Evolutionary conservation across 371 early-diverging fungal genomes (phyloP), one percentile per base, ranked within the genome.

Genomic region (Mortierella sp.): DNA sequence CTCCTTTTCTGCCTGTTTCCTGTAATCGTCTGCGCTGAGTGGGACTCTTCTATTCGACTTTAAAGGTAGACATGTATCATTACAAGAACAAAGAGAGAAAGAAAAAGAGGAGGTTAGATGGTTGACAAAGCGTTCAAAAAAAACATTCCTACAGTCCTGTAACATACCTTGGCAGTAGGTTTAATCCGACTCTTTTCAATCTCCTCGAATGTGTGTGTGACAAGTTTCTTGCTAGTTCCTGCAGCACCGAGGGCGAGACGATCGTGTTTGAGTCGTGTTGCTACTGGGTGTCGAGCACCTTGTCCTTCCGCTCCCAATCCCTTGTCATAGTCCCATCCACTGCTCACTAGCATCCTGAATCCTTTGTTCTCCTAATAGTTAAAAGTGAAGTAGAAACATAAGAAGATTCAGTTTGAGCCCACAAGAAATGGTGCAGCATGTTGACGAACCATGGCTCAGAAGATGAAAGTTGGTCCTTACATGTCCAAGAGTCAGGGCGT

Each of bases 251-350:
- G 58, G 6, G 91, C 89, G 2, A 89, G 77, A 24, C 90, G 81
- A 79, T 92, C 92, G 48, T 89, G 90, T 58, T 91, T 91, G 11
- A 91, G 76, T 0, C 84, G 80, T 0, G 92, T 92, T 2, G 90
- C 89, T 0, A 92, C 82, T 6, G 92, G 91, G 68, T 90, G 91
- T 10, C 91, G 81, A 58, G 85, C 70, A 1, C 92, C 92, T 71
- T 91, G 84, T 1, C 88, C 87, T 1, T 80, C 48, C n/a, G 81
- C 84, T 0, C 92, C 92, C 26, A 92, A 78, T 2, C 92, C 91
- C 75, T 91, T 82, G 44, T 90, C 91, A 52, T 91, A 91, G 34
- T 89, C 83, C 92, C 92, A 92, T 6, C 92, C 92, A 86, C 90
- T 90, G 26, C 85, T 83, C 28, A 82, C 78, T 34, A 92, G 77